These are phyloP conservation scores for Sporothrix euskadiensis DNA, from an alignment of 2,329 filamentous ascomycete species.

Conservation along the genomic window DNA sequence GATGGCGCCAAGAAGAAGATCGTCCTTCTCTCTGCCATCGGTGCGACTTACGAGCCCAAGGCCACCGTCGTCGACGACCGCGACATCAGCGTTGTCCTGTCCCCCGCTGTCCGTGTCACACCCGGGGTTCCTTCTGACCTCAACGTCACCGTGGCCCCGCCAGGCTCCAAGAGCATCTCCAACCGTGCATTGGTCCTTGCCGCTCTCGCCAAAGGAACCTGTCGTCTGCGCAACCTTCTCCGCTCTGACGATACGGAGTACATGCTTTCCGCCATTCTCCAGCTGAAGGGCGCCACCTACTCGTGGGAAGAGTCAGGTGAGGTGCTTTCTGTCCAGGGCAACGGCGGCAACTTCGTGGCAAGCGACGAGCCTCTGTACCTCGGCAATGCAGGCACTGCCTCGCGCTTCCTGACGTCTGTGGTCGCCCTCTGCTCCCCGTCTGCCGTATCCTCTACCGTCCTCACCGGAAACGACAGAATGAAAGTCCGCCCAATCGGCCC, in stretches of 20 bases:
- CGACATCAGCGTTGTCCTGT: constrained; percentile 79
- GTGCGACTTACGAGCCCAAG: constrained; percentile 80
- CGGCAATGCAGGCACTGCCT: constrained; percentile 94
- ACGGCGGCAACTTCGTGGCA: constrained; percentile 80
- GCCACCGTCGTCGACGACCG: constrained; percentile 87
- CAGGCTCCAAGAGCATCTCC: constrained; percentile 96
- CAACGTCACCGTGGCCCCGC: constrained; percentile 73
- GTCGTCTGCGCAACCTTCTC: constrained; percentile 85
- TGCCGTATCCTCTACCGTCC: constrained; percentile 66
- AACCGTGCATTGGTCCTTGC: constrained; percentile 94
- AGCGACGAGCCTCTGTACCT: constrained; percentile 80
- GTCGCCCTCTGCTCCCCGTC: constrained; percentile 76
- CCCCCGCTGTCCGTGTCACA: constrained; percentile 71
- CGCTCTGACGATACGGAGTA: constrained; percentile 97
- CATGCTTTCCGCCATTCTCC: constrained; percentile 89
- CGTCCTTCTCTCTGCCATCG: constrained; percentile 86
- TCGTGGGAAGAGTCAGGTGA: constrained; percentile 95
- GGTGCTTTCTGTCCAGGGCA: constrained; percentile 83
- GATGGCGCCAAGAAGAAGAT: constrained; percentile 94
- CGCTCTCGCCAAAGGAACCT: constrained; percentile 81
- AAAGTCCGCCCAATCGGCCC: constrained; percentile 92
- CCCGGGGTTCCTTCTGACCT: constrained; percentile 68
- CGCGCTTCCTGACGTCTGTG: constrained; percentile 90
- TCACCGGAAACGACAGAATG: constrained; percentile 96
- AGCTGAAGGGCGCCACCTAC: constrained; percentile 83